phyloP scores from a whole-genome alignment of 2,329 filamentous ascomycete species.

The Alternaria triticimaculans region DNA sequence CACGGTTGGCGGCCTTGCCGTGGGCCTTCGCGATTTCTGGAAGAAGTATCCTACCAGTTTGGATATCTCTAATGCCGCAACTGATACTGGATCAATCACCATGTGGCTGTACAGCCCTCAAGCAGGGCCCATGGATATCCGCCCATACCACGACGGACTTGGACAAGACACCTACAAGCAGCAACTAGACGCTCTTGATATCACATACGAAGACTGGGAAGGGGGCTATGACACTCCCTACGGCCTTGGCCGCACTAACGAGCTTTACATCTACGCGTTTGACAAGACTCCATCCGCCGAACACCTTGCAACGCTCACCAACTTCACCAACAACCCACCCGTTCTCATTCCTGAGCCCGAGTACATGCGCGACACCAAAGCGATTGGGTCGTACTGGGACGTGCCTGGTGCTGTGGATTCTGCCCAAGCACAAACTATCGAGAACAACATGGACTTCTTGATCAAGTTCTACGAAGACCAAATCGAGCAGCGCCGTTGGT shows the following conservation, averaged over 20 bases:
- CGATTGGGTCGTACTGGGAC: slow-evolving; percentile 64
- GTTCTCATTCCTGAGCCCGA: slow-evolving; percentile 57
- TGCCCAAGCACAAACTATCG: slow-evolving; percentile 47
- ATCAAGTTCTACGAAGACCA: slow-evolving; percentile 63
- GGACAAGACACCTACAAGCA: slow-evolving; percentile 63
- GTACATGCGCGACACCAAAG: slow-evolving; percentile 60
- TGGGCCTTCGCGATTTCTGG: slow-evolving; percentile 68
- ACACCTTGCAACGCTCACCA: slow-evolving; percentile 53
- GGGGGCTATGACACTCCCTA: slow-evolving; percentile 62
- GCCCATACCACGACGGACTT: slow-evolving; percentile 65
- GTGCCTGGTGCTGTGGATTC: slow-evolving; percentile 49
- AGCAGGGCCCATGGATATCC: slow-evolving; percentile 62
- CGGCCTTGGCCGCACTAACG: slow-evolving; percentile 65
- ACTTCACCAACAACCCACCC: slow-evolving; percentile 60
- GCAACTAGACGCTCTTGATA: slow-evolving; percentile 65
- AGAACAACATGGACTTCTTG: slow-evolving; percentile 63
- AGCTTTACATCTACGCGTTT: slow-evolving; percentile 62
- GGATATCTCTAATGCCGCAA: slow-evolving; percentile 60
- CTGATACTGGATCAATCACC: slow-evolving; percentile 60
- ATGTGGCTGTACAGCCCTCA: slow-evolving; percentile 67
- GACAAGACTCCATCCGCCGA: slow-evolving; percentile 60
- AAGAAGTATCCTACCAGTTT: slow-evolving; percentile 66
- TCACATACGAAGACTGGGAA: slow-evolving; percentile 70
- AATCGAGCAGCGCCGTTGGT: slow-evolving; percentile 65
- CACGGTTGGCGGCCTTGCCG: slow-evolving; percentile 63